Percentiles rank a stretch among this genome's conserved stretches.
Conservation (phyloP, 257 asterid genomes). For the Solanum habrochaites region DNA sequence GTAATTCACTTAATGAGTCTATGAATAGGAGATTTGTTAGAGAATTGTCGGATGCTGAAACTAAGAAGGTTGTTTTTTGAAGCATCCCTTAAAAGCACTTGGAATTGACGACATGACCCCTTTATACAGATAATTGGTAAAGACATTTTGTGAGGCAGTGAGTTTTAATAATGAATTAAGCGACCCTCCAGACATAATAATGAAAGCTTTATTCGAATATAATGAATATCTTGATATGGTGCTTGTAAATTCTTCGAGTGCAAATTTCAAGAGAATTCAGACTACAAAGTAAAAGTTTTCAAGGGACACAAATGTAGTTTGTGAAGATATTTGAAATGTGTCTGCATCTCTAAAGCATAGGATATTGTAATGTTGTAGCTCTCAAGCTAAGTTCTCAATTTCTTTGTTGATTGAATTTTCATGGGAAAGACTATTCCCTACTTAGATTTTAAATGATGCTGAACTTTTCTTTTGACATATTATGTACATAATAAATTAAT, state of each 20-base stretch:
- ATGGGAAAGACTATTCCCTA: too few relatives aligned
- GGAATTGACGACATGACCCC: neutral
- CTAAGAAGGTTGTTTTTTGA: neutral
- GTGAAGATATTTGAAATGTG: too few relatives aligned
- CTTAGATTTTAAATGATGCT: too few relatives aligned
- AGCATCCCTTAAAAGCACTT: neutral
- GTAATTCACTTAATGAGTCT: neutral
- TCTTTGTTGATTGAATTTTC: too few relatives aligned
- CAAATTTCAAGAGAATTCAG: neutral
- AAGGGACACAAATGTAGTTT: too few relatives aligned
- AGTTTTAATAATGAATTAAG: neutral
- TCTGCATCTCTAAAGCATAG: too few relatives aligned
- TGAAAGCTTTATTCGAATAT: neutral
- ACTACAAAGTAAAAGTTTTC: neutral
- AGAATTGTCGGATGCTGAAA: neutral
- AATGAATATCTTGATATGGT: neutral
- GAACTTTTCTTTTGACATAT: too few relatives aligned
- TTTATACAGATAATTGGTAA: neutral
- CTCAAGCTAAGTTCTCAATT: too few relatives aligned
- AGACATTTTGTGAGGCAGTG: neutral
- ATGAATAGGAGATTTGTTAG: neutral
- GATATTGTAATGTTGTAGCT: too few relatives aligned
- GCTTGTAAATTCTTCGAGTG: neutral
- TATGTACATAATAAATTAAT: too few relatives aligned
- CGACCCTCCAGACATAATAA: rapidly evolving